Conservation (phyloP, 140 eudicot species). For the Cichorium intybus region DNA sequence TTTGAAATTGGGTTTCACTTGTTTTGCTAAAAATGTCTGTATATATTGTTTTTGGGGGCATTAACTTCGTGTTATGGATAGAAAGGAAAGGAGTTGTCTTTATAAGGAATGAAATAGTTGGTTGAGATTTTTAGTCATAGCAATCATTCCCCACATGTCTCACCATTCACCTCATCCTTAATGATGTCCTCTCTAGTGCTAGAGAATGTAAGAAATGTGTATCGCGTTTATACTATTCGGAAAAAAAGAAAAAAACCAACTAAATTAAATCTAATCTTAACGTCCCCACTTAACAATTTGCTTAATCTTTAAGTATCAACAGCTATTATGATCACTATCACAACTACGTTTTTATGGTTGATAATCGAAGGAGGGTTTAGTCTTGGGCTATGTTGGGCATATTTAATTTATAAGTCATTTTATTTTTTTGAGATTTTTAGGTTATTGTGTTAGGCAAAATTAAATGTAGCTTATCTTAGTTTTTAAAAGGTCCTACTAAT, state of each 20-base stretch:
- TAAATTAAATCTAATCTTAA: too few relatives aligned
- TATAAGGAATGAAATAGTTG: background rate
- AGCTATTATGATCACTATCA: too few relatives aligned
- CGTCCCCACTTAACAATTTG: too few relatives aligned
- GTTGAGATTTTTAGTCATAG: background rate
- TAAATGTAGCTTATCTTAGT: too few relatives aligned
- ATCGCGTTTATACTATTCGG: background rate
- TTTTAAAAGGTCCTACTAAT: too few relatives aligned
- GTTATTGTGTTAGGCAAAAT: too few relatives aligned
- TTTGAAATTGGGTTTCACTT: background rate
- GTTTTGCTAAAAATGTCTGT: background rate
- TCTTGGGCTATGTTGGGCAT: too few relatives aligned
- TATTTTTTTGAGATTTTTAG: too few relatives aligned
- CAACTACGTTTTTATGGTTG: too few relatives aligned
- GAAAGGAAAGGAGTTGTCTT: background rate
- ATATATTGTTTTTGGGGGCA: background rate
- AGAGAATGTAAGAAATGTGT: background rate
- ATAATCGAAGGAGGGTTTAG: too few relatives aligned
- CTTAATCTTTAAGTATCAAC: too few relatives aligned
- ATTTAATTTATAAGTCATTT: too few relatives aligned
- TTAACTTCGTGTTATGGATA: background rate
- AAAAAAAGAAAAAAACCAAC: background rate
- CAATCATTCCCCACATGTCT: background rate
- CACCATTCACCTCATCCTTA: background rate
- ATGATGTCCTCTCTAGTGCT: background rate